A percentile compares a stretch with the other conserved stretches of the same genome.
Evolutionary conservation across 2,329 filamentous ascomycete genomes (phyloP).

Genomic region (Ascochyta clinopodiicola): DNA sequence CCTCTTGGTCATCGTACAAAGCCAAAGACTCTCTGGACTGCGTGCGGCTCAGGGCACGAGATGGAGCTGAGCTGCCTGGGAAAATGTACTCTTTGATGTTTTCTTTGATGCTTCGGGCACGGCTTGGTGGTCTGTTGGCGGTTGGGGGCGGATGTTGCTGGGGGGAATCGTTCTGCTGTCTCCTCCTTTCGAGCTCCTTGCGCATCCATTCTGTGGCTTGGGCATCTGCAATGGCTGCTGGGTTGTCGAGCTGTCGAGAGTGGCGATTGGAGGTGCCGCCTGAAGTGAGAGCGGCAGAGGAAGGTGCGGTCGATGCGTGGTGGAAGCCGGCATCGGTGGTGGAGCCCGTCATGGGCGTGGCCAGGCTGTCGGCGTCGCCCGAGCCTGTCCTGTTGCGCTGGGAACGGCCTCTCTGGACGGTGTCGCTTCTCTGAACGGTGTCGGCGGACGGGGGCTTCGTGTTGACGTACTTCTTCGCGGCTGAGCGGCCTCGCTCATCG

Average conservation of each 20-base stretch:
- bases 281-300: constrained; percentile 51
- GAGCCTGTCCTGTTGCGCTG: constrained; percentile 13
- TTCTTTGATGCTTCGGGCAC: constrained; percentile 46
- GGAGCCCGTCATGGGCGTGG: constrained; percentile 51
- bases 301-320: constrained; percentile 51
- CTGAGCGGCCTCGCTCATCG: constrained; percentile 34
- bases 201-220: constrained; percentile 54
- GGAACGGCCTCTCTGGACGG: constrained; percentile 11
- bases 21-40: constrained; percentile 46
- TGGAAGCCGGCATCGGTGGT: constrained; percentile 50
- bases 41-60: constrained; percentile 36
- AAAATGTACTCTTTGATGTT: constrained; percentile 53
- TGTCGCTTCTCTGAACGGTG: constrained; percentile 13
- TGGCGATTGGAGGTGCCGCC: constrained; percentile 50
- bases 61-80: constrained; percentile 37
- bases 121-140: constrained; percentile 43
- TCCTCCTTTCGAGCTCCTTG: constrained; percentile 50
- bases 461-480: constrained; percentile 24
- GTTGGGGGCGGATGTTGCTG: constrained; percentile 28
- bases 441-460: constrained; percentile 28
- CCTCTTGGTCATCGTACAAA: constrained; percentile 27
- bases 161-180: constrained; percentile 28
- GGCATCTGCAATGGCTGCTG: constrained; percentile 48
- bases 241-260: constrained; percentile 46
- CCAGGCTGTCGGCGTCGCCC: constrained; percentile 44